Evolutionary conservation across 2,329 filamentous ascomycete species (phyloP).

Genomic region (Pseudogymnoascus sp.): DNA sequence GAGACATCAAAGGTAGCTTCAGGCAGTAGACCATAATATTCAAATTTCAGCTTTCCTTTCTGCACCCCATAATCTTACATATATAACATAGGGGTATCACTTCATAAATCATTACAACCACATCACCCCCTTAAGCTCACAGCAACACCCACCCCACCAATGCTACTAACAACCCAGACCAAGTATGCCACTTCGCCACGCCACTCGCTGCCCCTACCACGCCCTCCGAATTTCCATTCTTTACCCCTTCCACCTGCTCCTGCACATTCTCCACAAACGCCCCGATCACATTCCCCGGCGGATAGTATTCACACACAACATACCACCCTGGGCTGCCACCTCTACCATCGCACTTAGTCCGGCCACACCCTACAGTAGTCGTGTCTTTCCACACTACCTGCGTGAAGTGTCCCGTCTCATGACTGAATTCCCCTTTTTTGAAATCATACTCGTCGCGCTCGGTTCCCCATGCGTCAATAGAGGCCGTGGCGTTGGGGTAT

Average conservation of each 20-base stretch:
- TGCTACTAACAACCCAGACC: background rate
- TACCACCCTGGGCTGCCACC: slow-evolving; percentile 46
- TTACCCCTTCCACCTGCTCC: slow-evolving; percentile 26
- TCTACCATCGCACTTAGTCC: slow-evolving; percentile 33
- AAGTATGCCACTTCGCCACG: background rate
- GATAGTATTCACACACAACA: slow-evolving; percentile 64
- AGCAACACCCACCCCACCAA: background rate
- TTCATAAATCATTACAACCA: background rate
- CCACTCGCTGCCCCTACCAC: background rate
- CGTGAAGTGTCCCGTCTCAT: slow-evolving; percentile 63
- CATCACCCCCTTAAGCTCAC: background rate
- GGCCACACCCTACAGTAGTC: slow-evolving; percentile 49
- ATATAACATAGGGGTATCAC: background rate
- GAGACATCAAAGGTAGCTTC: background rate
- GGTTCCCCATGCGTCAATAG: slow-evolving; percentile 60
- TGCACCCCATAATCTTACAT: background rate
- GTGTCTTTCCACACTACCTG: slow-evolving; percentile 65
- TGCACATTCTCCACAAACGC: slow-evolving; percentile 42
- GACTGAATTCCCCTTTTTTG: slow-evolving; percentile 45
- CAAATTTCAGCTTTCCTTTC: background rate
- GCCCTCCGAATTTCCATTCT: slow-evolving; percentile 5
- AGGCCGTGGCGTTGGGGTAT: slow-evolving; percentile 50
- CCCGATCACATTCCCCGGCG: slow-evolving; percentile 55
- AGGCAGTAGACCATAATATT: background rate
- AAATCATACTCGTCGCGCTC: slow-evolving; percentile 56